These are phyloP conservation scores for Blastobotrys americana DNA, from an alignment of 805 yeast species.

Conservation along the genomic window DNA sequence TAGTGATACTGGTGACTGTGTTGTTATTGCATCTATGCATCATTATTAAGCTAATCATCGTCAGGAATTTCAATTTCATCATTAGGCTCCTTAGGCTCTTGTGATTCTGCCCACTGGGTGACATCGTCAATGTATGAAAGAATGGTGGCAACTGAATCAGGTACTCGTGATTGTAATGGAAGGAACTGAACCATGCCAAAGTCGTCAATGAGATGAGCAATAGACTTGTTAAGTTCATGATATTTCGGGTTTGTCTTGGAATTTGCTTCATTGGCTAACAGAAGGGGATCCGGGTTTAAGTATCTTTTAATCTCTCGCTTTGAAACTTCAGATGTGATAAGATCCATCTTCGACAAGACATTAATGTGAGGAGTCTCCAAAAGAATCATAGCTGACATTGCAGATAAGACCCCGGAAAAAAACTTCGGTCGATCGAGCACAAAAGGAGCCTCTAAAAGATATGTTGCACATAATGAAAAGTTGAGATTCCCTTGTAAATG, in stretches of 20 bases:
- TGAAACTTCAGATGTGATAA: conserved; percentile 71
- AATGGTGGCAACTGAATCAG: conserved; percentile 72
- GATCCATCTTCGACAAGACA: conserved; percentile 77
- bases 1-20: no score
- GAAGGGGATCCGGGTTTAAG: conserved; percentile 84
- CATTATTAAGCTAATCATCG: conserved; percentile 40
- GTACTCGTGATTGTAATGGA: conserved; percentile 74
- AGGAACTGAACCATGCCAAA: conserved; percentile 98
- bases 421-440: conserved; percentile 85
- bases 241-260: conserved; percentile 54
- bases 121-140: conserved; percentile 91
- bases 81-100: conserved; percentile 93
- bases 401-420: conserved; percentile 90
- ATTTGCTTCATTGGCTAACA: conserved; percentile 49
- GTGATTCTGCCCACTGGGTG: conserved; percentile 95
- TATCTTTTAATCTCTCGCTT: conserved; percentile 73
- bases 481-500: conserved; percentile 75
- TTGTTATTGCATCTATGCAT: conserved; percentile 11
- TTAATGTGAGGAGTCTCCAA: conserved; percentile 93
- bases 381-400: conserved; percentile 97
- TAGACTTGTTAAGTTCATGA: conserved; percentile 64
- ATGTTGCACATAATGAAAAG: conserved; percentile 87
- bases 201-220: conserved; percentile 89
- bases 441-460: conserved; percentile 88
- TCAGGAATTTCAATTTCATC: conserved; percentile 49